phyloP scores from a whole-genome alignment of 2,329 filamentous ascomycete species.

The Ophiocordyceps australis region DNA sequence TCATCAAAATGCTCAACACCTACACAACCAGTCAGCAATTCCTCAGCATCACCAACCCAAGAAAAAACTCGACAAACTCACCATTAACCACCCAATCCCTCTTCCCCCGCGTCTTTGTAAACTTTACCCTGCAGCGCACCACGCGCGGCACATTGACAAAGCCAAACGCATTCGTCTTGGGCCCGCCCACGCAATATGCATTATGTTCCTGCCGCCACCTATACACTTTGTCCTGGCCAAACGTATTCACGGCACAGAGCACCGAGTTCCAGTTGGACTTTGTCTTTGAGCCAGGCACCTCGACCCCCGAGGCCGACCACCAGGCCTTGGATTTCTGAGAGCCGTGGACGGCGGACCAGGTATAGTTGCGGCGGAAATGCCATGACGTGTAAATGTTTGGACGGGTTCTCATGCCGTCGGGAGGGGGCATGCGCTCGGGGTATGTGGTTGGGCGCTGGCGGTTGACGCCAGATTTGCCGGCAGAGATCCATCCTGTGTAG shows the following conservation, averaged over 20 bases:
- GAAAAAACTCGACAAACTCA: background rate
- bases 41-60: background rate
- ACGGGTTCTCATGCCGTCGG: background rate
- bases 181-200: background rate
- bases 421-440: background rate
- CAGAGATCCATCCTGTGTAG: background rate
- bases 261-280: constrained; percentile 1
- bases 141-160: background rate
- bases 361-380: constrained; percentile 1
- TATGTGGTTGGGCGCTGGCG: background rate
- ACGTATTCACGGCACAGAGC: constrained; percentile 1
- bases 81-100: background rate
- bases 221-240: background rate
- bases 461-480: background rate
- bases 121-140: background rate
- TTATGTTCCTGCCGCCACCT: background rate
- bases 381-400: background rate
- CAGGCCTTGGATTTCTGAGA: background rate
- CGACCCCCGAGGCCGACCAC: background rate
- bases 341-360: background rate
- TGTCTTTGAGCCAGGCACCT: background rate
- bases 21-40: background rate
- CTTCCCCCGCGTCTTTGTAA: background rate
- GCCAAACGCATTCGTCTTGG: background rate
- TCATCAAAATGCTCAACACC: background rate